Evolutionary conservation across 345 rosid genomes (phyloP).

Genomic region (Firmiana major): DNA sequence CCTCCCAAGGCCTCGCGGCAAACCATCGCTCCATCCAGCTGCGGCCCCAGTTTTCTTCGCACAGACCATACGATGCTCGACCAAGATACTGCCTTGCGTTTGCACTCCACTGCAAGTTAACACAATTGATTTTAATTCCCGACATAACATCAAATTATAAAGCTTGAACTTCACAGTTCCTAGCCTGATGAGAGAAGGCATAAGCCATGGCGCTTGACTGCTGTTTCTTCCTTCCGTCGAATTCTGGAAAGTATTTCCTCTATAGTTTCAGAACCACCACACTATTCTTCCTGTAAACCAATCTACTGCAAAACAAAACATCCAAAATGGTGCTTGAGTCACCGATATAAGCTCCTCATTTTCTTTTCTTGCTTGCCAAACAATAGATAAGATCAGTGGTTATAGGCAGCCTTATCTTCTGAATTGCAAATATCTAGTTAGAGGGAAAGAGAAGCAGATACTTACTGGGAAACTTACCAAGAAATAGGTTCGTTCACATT

Average conservation of each 20-base stretch:
- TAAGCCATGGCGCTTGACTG: conserved; percentile 83
- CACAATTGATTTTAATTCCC: background rate
- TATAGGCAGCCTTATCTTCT: too few relatives aligned
- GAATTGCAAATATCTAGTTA: too few relatives aligned
- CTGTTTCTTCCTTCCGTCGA: conserved; percentile 78
- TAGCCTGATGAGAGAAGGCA: conserved; percentile 90
- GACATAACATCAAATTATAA: background rate
- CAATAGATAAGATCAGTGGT: too few relatives aligned
- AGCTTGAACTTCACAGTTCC: background rate
- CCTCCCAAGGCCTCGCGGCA: conserved; percentile 81
- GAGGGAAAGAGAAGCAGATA: too few relatives aligned
- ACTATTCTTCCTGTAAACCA: conserved; percentile 51
- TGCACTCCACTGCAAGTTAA: conserved; percentile 70
- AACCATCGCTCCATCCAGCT: conserved; percentile 91
- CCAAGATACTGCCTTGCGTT: too few relatives aligned
- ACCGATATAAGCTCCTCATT: too few relatives aligned
- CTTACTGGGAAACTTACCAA: too few relatives aligned
- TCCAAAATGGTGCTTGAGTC: too few relatives aligned
- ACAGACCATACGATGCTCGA: conserved; percentile 59
- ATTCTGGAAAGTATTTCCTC: conserved; percentile 58
- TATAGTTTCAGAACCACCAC: conserved; percentile 66
- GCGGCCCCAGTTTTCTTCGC: conserved; percentile 81
- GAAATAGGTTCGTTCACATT: too few relatives aligned
- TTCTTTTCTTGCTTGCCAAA: too few relatives aligned
- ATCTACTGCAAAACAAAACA: too few relatives aligned